Evolutionary conservation across 306 rosid genomes (phyloP).

Genomic region (Begonia fuchsioides): DNA sequence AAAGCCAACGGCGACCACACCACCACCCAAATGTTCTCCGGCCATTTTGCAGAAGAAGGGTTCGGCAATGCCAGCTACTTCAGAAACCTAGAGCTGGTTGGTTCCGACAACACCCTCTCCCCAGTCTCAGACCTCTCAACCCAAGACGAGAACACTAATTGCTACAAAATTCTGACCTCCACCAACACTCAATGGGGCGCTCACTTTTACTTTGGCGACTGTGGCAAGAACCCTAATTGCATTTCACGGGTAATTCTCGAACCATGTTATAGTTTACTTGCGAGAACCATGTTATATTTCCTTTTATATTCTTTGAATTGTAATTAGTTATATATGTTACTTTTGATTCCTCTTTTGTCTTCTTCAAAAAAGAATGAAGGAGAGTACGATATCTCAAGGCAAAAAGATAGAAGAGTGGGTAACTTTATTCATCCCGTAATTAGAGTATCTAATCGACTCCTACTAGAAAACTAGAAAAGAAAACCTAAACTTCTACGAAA

Average conservation of each 20-base stretch:
- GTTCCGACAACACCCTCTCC: conserved; percentile 61
- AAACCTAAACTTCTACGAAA: too few species aligned
- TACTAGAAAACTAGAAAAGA: too few species aligned
- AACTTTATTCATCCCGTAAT: too few species aligned
- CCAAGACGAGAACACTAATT: conserved; percentile 62
- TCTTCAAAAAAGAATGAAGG: too few species aligned
- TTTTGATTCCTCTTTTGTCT: conserved; percentile 2
- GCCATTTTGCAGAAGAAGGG: conserved; percentile 65
- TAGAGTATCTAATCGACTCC: too few species aligned
- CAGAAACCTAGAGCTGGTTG: conserved; percentile 76
- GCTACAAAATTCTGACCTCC: conserved; percentile 62
- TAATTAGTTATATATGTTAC: conserved; percentile 1
- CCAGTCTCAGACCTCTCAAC: conserved; percentile 42
- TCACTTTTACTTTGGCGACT: conserved; percentile 85
- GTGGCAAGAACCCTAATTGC: conserved; percentile 58
- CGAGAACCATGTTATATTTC: not conserved
- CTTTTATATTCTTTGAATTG: conserved; percentile 6
- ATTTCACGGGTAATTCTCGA: conserved; percentile 11
- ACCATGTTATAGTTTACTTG: not conserved
- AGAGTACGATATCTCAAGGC: too few species aligned
- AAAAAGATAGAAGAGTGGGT: too few species aligned
- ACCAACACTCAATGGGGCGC: conserved; percentile 68
- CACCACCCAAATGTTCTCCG: conserved; percentile 87
- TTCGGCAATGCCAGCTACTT: conserved; percentile 90
- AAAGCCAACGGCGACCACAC: conserved; percentile 59